Percentiles rank a stretch among this genome's conserved stretches.
These are phyloP conservation scores for Aphanocladium album DNA, from an alignment of 2,329 filamentous ascomycete genomes.

Conservation along the genomic window DNA sequence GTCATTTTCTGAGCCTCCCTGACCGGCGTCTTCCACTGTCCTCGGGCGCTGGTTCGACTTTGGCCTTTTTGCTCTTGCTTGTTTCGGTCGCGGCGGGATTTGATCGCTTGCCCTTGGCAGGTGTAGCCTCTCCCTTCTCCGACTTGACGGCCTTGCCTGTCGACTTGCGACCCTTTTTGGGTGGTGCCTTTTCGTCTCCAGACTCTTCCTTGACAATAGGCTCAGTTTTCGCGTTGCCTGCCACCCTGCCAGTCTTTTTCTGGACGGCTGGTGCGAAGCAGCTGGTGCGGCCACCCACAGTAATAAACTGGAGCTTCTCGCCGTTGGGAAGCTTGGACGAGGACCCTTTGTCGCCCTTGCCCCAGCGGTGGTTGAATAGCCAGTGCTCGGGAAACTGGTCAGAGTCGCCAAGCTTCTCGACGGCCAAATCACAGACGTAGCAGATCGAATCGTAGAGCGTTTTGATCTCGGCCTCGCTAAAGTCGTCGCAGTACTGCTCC, in stretches of 20 bases:
- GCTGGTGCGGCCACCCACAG: slow-evolving; percentile 85
- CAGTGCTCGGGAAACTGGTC: slow-evolving; percentile 80
- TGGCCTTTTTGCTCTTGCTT: slow-evolving; percentile 19
- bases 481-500: slow-evolving; percentile 85
- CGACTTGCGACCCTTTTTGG: slow-evolving; percentile 20
- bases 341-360: slow-evolving; percentile 75
- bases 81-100: slow-evolving; percentile 13
- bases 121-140: slow-evolving; percentile 19
- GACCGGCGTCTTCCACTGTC: slow-evolving; percentile 24
- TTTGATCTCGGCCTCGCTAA: slow-evolving; percentile 65
- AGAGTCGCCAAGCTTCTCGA: slow-evolving; percentile 75
- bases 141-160: slow-evolving; percentile 17
- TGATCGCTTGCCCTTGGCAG: slow-evolving; percentile 19
- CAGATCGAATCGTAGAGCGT: slow-evolving; percentile 67
- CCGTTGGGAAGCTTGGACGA: slow-evolving; percentile 70
- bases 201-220: slow-evolving; percentile 27
- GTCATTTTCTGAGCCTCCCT: slow-evolving; percentile 21
- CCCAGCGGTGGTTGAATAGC: slow-evolving; percentile 86
- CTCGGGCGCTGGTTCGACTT: slow-evolving; percentile 1
- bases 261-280: slow-evolving; percentile 82
- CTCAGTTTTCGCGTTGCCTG: slow-evolving; percentile 39
- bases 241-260: slow-evolving; percentile 61
- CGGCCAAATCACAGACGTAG: slow-evolving; percentile 74
- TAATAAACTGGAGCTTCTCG: slow-evolving; percentile 78
- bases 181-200: slow-evolving; percentile 20